A percentile compares a stretch with the other conserved stretches of the same genome.
phyloP scores from a whole-genome alignment of 768 basidiomycete species.

The Auricularia sp. region DNA sequence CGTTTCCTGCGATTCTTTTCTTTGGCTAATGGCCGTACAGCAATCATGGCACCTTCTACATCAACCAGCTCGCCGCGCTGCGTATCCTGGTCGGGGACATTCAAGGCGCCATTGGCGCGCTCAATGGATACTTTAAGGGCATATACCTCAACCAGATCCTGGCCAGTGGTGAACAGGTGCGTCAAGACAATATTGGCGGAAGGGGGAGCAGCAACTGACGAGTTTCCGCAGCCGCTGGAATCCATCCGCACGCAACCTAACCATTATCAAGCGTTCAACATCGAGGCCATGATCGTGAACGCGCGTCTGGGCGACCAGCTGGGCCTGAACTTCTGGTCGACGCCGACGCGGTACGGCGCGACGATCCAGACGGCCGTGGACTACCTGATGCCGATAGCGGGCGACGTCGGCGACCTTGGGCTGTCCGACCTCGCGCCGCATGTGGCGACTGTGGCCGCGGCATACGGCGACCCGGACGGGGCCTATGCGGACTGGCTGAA shows the following conservation, averaged over 20 bases:
- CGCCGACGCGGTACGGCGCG: constrained; percentile 35
- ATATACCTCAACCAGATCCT: constrained; percentile 44
- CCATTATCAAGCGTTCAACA: constrained; percentile 59
- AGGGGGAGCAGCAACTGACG: background rate
- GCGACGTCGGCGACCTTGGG: background rate
- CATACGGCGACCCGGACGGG: constrained; percentile 49
- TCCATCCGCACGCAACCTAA: constrained; percentile 50
- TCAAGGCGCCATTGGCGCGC: constrained; percentile 35
- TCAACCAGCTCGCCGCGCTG: constrained; percentile 46
- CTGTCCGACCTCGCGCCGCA: constrained; percentile 40
- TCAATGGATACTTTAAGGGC: constrained; percentile 39
- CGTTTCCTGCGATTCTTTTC: background rate
- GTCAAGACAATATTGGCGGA: no score
- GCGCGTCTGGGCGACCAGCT: constrained; percentile 46
- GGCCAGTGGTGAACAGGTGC: constrained; percentile 36
- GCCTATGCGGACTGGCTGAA: constrained; percentile 38
- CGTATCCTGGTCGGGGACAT: constrained; percentile 44
- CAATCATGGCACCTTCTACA: constrained; percentile 59
- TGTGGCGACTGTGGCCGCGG: constrained; percentile 44
- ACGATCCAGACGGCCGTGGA: constrained; percentile 51
- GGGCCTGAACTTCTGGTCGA: constrained; percentile 37
- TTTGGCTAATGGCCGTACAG: constrained; percentile 20
- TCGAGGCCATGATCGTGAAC: constrained; percentile 53
- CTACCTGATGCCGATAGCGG: constrained; percentile 31
- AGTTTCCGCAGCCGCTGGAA: constrained; percentile 42